phyloP scores from a whole-genome alignment of 139 green algal species.

The Chlorella ohadii region DNA sequence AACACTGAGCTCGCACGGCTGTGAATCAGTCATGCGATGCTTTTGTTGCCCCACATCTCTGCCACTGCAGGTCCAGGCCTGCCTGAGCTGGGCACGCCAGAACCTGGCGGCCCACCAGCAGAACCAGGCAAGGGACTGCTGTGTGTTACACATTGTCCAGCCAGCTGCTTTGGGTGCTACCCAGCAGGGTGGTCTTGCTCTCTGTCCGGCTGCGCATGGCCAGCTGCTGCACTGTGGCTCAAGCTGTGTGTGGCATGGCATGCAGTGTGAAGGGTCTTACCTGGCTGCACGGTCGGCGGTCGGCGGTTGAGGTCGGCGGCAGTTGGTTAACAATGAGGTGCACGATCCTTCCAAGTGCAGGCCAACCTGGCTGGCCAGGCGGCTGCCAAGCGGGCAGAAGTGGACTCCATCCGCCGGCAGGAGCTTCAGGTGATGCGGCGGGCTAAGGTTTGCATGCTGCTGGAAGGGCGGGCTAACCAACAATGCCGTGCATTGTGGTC shows the following conservation, averaged over 20 bases:
- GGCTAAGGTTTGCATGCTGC: neutral
- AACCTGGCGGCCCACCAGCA: conserved; percentile 22
- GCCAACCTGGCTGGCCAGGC: neutral
- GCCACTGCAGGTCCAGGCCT: conserved; percentile 10
- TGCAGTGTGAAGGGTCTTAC: too few relatives aligned
- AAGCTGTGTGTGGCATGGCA: too few relatives aligned
- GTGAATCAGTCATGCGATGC: too few relatives aligned
- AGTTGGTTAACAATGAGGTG: neutral
- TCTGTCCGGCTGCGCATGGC: neutral
- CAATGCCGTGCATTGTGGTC: too few relatives aligned
- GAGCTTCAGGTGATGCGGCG: neutral
- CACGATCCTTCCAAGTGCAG: neutral
- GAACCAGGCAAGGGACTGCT: neutral
- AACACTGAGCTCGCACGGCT: too few relatives aligned
- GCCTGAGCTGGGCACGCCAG: conserved; percentile 6
- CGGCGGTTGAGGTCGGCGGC: too few relatives aligned
- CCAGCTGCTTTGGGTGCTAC: neutral
- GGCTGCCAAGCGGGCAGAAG: conserved; percentile 1
- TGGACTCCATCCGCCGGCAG: conserved; percentile 1
- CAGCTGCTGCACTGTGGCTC: too few relatives aligned
- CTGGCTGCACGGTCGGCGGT: too few relatives aligned
- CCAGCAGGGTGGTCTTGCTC: neutral
- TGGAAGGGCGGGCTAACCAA: too few relatives aligned
- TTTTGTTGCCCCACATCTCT: too few relatives aligned
- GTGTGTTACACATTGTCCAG: neutral